These are phyloP conservation scores for Citrus medica DNA, from an alignment of 345 rosid species.

Conservation along the genomic window DNA sequence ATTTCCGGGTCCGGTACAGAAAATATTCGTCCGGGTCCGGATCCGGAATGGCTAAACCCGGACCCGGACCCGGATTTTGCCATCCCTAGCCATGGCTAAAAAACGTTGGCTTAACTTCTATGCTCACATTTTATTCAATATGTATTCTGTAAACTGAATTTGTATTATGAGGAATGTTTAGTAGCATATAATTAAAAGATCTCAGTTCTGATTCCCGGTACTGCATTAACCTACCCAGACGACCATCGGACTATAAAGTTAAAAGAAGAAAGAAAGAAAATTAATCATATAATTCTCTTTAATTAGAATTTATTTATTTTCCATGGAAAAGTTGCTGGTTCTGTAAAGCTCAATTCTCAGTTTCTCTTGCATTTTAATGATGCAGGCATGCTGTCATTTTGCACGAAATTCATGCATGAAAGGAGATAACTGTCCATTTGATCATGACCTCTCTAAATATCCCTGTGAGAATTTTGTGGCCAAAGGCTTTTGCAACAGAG, in stretches of 20 bases:
- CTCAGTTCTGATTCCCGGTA: background rate
- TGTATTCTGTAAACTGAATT: background rate
- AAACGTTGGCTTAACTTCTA: slow-evolving; percentile 1
- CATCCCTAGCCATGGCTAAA: background rate
- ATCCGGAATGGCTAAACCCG: no score
- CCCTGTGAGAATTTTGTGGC: slow-evolving; percentile 55
- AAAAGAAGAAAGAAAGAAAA: background rate
- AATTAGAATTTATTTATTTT: background rate
- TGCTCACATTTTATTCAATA: background rate
- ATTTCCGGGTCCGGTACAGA: no score
- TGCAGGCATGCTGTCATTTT: slow-evolving; percentile 91
- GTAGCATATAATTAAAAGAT: background rate
- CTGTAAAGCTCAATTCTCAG: background rate
- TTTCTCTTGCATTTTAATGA: slow-evolving; percentile 16
- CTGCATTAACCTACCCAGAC: background rate
- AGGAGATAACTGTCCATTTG: slow-evolving; percentile 88
- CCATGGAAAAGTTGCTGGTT: background rate
- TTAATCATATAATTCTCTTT: slow-evolving; percentile 1
- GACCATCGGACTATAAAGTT: background rate
- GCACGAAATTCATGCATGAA: slow-evolving; percentile 83
- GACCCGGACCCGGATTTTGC: no score
- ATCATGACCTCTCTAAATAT: slow-evolving; percentile 84
- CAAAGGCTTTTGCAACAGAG: slow-evolving; percentile 70
- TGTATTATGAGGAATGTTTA: background rate
- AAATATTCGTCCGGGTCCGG: no score